Evolutionary conservation across 768 basidiomycete species (phyloP).

Genomic region (Tulasnella sp.): DNA sequence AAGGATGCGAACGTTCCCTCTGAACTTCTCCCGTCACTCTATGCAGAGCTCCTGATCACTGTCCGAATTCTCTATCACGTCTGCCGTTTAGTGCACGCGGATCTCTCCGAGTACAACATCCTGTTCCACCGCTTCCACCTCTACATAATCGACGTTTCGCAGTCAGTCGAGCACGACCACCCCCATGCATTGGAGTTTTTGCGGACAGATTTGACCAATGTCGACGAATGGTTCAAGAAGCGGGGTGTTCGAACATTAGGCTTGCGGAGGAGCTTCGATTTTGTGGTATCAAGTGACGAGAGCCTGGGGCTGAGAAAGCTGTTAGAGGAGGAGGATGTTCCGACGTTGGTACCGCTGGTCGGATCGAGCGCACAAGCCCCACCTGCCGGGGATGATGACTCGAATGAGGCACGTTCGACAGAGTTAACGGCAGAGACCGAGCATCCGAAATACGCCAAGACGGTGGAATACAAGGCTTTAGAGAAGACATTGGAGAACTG

Average conservation of each 20-base stretch:
- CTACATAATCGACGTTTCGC: slow-evolving; percentile 96
- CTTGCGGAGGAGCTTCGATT: slow-evolving; percentile 79
- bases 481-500: slow-evolving; percentile 5
- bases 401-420: background rate
- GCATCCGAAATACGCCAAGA: slow-evolving; percentile 25
- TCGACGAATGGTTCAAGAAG: slow-evolving; percentile 86
- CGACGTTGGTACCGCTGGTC: slow-evolving; percentile 39
- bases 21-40: slow-evolving; percentile 56
- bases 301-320: slow-evolving; percentile 35
- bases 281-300: slow-evolving; percentile 50
- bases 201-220: slow-evolving; percentile 83
- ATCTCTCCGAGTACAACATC: slow-evolving; percentile 97
- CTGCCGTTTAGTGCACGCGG: slow-evolving; percentile 95
- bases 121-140: slow-evolving; percentile 58
- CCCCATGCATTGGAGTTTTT: slow-evolving; percentile 95
- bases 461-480: slow-evolving; percentile 29
- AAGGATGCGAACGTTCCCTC: slow-evolving; percentile 75
- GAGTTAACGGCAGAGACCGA: slow-evolving; percentile 12
- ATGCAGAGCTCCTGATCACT: slow-evolving; percentile 72
- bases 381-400: too few species aligned
- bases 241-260: slow-evolving; percentile 75
- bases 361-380: slow-evolving; percentile 25
- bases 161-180: slow-evolving; percentile 98
- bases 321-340: slow-evolving; percentile 47
- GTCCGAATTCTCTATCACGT: slow-evolving; percentile 81